Evolutionary conservation across 192 early-diverging fungal species (phyloP), one percentile per base, ranked within the genome.

Genomic region (Cladochytrium replicatum): DNA sequence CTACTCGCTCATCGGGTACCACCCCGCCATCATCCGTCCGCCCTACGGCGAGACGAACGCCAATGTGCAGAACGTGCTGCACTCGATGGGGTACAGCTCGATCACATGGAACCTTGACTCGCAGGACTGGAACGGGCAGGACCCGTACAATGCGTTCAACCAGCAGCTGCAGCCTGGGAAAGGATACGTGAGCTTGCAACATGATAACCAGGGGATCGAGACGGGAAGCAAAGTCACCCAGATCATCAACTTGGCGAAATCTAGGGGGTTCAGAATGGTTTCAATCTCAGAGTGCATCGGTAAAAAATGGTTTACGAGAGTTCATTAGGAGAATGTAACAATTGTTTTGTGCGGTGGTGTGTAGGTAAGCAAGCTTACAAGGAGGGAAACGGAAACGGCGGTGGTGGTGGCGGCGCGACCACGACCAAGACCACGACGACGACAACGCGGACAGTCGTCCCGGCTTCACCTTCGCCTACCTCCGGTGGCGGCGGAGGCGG

Each of bases 61-160:
- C 13, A 37, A 37, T 37, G 34, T 37, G 17, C 13, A 13, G 34
- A 37, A 37, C 17, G 34, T 13, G 34, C 13, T 37, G 17, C 34
- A 21, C 13, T 48, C 30, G 7, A 55, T 69, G 40, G 65, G 65
- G 3, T 65, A 66, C 58, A 58, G 50, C 52, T 52, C 68, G 17
- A 68, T 77, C 46, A 74, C 73, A 41, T 77, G 74, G 74, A 63
- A 74, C 37, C 46, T 55, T 6, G 74, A n/a, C 25, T 72, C 74
- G 19, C 46, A 77, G 47, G 74, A 77, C 40, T 77, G 74, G 74
- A 27, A 29, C 48, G 59, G 17, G 34, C 13, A 37, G 17, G 34
- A 37, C 17, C 34, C 34, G 34, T 13, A 13, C 17, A 17, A 13
- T 13, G 34, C 34, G 34, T 37, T 37, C 17, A 13, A 37, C 13